Base-by-base conservation (phyloP, 2,329 filamentous ascomycete genomes). In the Paecilomyces variotii region DNA sequence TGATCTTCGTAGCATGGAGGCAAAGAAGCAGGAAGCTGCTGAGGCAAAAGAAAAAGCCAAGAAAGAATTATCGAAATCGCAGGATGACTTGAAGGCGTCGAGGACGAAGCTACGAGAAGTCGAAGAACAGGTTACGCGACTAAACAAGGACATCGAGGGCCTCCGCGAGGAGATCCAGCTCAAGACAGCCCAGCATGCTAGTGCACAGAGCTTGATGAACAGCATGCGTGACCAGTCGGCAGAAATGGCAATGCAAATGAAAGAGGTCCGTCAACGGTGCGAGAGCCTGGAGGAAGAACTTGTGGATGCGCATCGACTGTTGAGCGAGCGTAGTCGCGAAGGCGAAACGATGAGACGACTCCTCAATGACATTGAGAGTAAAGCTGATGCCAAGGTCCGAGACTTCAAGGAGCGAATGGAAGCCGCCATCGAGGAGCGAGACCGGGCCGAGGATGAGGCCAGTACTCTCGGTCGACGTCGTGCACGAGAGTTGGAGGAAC, bases 251-350 rank as follows among this genome's bases (percentile, higher is more conserved):
- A 88, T 90, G 64, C 94, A 97, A 76, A 88, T 97, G 74, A 96
- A 94, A 73, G 94, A 99, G 74, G 85, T 89, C 0, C 86, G 89
- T 61, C 85, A 87, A 55, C 87, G 91, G 64, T 88, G 87, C 45
- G 92, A 97, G 68, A 89, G 87, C 59, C 79, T 97, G 0, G 93
- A 97, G 68, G 94, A 99, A 74, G 94, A 99, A 72, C 81, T 97
- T 0, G 85, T 86, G 0, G 94, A 99, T 73, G 88, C 91, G 2
- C 91, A 96, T 70, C 85, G 90, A 59, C 83, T 97, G 61, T 82
- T 99, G 1, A 86, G 84, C 56, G 94, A 99, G 74, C 87, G 94
- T 27, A 93, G 90, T 3, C 85, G 94, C 51, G 94, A 99, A 75
- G 90, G 87, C 27, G 93, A 97, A 77, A 97, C 91, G 0, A 97